Evolutionary conservation across 2,329 filamentous ascomycete species (phyloP), one percentile per base, ranked within the genome.

Genomic region (Aspergillus texensis): DNA sequence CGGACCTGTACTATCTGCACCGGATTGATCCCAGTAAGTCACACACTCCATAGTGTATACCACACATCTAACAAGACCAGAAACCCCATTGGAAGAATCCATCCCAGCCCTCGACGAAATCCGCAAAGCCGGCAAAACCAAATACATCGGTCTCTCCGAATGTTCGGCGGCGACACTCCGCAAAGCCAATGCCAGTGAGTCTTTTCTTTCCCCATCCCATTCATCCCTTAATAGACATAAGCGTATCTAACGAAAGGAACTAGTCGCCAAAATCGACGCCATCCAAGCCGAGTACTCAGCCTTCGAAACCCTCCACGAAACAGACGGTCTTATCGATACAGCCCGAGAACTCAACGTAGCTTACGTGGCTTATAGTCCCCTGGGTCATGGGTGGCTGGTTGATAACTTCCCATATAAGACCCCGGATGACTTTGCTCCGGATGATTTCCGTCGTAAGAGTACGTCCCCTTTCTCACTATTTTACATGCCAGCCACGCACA

Each of bases 121-220:
- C 57, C 80, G 81, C 46, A 79, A 77, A 60, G 76, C 77, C 0
- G 81, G 81, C 5, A 83, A 82, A 70, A 82, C 81, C 19, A 83
- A 82, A 69, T 83, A 82, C 58, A 83, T 83, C 57, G 82, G 81
- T 14, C 74, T 84, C 0, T 83, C 80, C 0, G 82, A 83, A 60
- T 82, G 81, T 64, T 83, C 81, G 2, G 80, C 80, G 0, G 70
- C 70, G 1, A 83, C 81, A 0, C 66, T 83, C 6, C 78, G 80
- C 26, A 81, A 80, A 61, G 82, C 81, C 0, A 79, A 81, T 59
- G 78, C 79, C 1, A 81, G 80, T 82, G 53, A 50, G 74, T 36
- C 34, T 36, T 36, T 14, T 5, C 12, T 36, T 14, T 5, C 12
- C 14, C 34, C 34, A 12, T 12, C 11, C 6, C 30, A 32, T 32